Evolutionary conservation across 1,139 yeast species (phyloP).

Genomic region (Yamadazyma spencermartinsiae): DNA sequence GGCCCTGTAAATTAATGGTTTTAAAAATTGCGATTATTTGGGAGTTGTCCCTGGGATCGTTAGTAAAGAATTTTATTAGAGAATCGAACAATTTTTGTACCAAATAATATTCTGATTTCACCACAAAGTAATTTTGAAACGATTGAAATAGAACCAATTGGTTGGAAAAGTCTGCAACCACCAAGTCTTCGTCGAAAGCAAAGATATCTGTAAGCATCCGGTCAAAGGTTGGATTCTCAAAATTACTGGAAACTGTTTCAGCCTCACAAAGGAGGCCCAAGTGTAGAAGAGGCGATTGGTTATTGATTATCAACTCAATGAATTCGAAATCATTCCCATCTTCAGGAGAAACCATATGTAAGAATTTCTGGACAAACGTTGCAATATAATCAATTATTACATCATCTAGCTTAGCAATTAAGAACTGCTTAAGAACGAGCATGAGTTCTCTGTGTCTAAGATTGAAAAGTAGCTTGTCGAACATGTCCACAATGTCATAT

Average conservation of each 20-base stretch:
- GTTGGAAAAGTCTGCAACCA: neutral
- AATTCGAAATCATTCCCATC: conserved; percentile 1
- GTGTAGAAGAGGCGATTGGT: neutral
- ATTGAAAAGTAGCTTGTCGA: neutral
- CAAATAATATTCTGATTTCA: neutral
- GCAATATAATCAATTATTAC: neutral
- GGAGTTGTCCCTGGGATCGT: conserved; percentile 1
- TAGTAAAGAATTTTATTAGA: conserved; percentile 3
- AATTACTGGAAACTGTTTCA: neutral
- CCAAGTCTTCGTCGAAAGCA: conserved; percentile 1
- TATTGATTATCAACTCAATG: neutral
- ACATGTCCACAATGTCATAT: conserved; percentile 1
- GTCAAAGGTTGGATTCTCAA: neutral
- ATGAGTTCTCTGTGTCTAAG: neutral
- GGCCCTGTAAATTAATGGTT: neutral
- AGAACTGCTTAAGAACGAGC: neutral
- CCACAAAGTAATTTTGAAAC: conserved; percentile 1
- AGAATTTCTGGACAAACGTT: neutral
- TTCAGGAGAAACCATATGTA: neutral
- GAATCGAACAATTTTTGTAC: neutral
- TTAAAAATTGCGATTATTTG: neutral
- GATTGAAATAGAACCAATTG: neutral
- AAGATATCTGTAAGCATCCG: neutral
- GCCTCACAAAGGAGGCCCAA: neutral
- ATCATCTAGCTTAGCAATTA: neutral